These are phyloP conservation scores for Pythium folliculosum DNA, from an alignment of 352 stramenopile species.

Conservation along the genomic window DNA sequence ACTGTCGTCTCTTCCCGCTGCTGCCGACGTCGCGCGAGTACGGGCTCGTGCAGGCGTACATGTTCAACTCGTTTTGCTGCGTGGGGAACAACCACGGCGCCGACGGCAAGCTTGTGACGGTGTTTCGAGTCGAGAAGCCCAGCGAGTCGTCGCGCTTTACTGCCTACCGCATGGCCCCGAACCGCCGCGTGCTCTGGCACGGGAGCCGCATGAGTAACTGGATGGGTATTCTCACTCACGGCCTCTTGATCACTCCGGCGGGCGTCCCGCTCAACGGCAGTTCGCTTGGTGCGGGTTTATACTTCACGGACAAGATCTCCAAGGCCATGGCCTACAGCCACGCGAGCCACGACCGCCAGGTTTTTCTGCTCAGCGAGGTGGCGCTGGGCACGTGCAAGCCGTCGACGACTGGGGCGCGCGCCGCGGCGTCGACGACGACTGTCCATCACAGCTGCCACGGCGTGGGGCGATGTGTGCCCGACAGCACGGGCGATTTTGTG, in stretches of 20 bases:
- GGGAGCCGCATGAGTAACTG: constrained; percentile 86
- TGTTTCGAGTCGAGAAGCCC: constrained; percentile 64
- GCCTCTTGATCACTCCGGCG: constrained; percentile 76
- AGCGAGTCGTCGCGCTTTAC: constrained; percentile 54
- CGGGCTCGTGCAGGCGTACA: constrained; percentile 62
- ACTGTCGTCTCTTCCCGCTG: constrained; percentile 52
- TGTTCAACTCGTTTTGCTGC: constrained; percentile 74
- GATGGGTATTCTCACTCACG: constrained; percentile 78
- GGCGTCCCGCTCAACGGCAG: constrained; percentile 75
- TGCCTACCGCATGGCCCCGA: constrained; percentile 46
- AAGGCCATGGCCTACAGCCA: constrained; percentile 74
- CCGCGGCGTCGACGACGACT: constrained; percentile 3
- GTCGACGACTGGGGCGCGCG: neutral
- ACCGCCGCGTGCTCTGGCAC: constrained; percentile 84
- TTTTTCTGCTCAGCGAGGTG: constrained; percentile 69
- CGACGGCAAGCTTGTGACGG: constrained; percentile 50
- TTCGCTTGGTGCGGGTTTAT: constrained; percentile 84
- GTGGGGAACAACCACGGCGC: constrained; percentile 40
- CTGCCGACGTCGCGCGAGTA: constrained; percentile 47
- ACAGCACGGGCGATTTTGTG: constrained; percentile 51
- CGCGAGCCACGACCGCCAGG: constrained; percentile 46
- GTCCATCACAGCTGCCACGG: constrained; percentile 69
- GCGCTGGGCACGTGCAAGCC: constrained; percentile 71
- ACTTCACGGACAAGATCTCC: constrained; percentile 88
- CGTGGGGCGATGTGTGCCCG: constrained; percentile 59